Base-by-base conservation (phyloP, 2,329 filamentous ascomycete genomes). In the Aspergillus neotritici region DNA sequence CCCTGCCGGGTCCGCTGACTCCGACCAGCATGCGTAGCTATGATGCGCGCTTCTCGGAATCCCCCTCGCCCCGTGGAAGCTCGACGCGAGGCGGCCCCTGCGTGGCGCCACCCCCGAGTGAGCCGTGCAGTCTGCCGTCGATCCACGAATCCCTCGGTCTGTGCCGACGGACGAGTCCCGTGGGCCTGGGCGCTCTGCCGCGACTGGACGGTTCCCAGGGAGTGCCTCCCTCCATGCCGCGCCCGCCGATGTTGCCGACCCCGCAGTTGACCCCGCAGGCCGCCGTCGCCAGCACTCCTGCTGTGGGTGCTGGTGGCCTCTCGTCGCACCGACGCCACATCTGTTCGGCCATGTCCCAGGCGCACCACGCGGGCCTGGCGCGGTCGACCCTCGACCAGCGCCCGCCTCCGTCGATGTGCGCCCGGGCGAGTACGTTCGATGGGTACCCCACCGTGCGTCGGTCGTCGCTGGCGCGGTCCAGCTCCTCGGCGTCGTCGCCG, bases 261-360 rank as follows among this genome's bases (percentile, higher is more conserved):
- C 79, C 80, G 40, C 71, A 74, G 52, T 67, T 82, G 67, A 83
- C 80, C 34, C 79, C 80, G 31, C 76, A 78, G 50, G 70, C 74
- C 36, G 65, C 67, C 47, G 65, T 69, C 54, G 72, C 69, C 51
- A 71, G 64, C 64, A 78, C 77, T 77, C 78, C 79, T 79, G 78
- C 78, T 65, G 78, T 66, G 78, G 76, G 77, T 77, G 69, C 65
- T 55, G 65, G 68, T 53, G 66, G 69, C 48, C 68, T 68, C 43
- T 63, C 65, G 49, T 68, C 71, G 46, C 71, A 75, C 46, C 70
- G 75, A 45, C 71, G 78, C 34, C 80, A 79, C 31, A 79, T 82
- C 65, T 73, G 74, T 62, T 68, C 72, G 41, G 77, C 77, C 44
- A 78, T 82, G 75, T 72, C 74, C 46, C 71, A 78, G 57, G 74